Evolutionary conservation across 2,329 filamentous ascomycete genomes (phyloP), one percentile per base, ranked within the genome.

Genomic region (Aspergillus brasiliensis): DNA sequence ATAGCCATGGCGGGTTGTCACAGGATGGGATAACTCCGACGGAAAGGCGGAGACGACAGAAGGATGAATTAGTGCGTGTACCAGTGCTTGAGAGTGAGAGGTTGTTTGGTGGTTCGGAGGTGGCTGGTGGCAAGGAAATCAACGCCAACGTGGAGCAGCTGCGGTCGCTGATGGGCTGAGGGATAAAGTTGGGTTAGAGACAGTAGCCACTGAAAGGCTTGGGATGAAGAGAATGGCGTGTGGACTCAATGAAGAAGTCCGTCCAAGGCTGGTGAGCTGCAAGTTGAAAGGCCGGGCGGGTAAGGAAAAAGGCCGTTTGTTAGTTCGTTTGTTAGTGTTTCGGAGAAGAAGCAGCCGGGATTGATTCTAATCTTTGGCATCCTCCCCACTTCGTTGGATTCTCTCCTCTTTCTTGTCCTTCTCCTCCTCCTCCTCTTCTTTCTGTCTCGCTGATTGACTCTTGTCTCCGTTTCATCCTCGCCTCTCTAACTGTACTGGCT

Each of bases 1-100:
- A 83, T 80, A 37, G 83, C 76, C 85, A 88, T 88, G 59, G 46
- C 52, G 47, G 54, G n/a, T 40, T 38, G 8, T 42, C 51, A 61
- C 48, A 40, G 57, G 60, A 46, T 31, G 10, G 10, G 40, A 11
- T 10, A 23, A 44, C 13, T 23, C 40, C 40, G 40, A 49, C 49
- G 38, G 42, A 44, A 56, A 61, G 44, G 58, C 62, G 37, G 55
- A 62, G 60, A 51, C 60, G 28, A 61, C 49, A 17, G 55, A 57
- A 56, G 57, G 65, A 21, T 46, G 60, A 57, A 15, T 34, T 34
- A 25, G 25, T n/a, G n/a, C 25, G 25, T 25, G 25, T 25, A 25
- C 25, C 11, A 34, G 31, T 34, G 31, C 25, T 25, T 25, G 60
- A 58, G 48, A 57, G 48, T 15, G 60, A 59, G 34, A 61, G 59